Base-by-base conservation (phyloP, 768 basidiomycete genomes). In the Lanmaoa pseudosensibilis region DNA sequence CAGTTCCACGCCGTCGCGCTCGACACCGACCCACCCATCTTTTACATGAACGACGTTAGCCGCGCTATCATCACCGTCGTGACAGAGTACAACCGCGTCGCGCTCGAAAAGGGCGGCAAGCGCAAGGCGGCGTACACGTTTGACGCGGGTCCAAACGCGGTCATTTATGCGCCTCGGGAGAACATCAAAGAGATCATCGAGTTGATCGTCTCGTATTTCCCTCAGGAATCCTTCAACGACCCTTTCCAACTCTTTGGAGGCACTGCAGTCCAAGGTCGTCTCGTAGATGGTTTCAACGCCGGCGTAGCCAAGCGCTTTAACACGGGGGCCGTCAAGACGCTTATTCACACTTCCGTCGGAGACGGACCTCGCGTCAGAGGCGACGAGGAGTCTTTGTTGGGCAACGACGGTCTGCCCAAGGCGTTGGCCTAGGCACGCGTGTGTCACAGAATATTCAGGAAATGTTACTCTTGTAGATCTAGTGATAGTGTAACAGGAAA, bases 41-140 rank as follows among this genome's bases (percentile, higher is more conserved):
- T 99, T 74, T 99, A 99, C 80, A 87, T 99, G 85, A 98, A 98
- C 78, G 97, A 99, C 74, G 92, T 96, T 65, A 90, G 87, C 54
- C 82, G 90, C n/a, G 73, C 92, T n/a, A 92, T 99, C 75, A 92
- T 99, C 69, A 79, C 87, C 7, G 74, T 98, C 67, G 80, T 99
- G 62, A 88, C 90, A 40, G 97, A 98, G 75, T 86, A 94, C 77
- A 99, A 99, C 76, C 84, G 95, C 19, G 78, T 91, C 21, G 78
- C 84, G 2, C 73, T 88, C 36, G 85, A 77, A 55, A 74, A 57
- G 69, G 83, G 72, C 45, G 77, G 78, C 2, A 82, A 83, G 50
- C 77, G 84, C 71, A 86, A 90, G 67, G 97, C 94, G 0, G 97
- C 96, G 40, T 99, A 99, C 75, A 99, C 97, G n/a, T 98, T 90